Conservation (phyloP, 495 filamentous ascomycete species). For the Rhypophila decipiens region DNA sequence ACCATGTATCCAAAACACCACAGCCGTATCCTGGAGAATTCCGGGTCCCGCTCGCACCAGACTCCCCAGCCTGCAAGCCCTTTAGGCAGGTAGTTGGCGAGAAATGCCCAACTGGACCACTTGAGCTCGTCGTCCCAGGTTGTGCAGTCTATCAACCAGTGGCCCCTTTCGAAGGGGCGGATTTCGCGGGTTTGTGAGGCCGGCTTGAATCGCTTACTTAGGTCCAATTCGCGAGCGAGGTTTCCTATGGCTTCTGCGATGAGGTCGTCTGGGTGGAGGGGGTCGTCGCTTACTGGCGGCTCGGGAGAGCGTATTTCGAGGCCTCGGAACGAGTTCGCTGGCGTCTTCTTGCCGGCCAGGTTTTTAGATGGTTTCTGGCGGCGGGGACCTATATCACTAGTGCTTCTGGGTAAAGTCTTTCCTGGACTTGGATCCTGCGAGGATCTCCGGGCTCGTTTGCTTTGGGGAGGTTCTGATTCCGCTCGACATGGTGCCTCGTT, state of each 20-base stretch:
- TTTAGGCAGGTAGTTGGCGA: constrained; percentile 51
- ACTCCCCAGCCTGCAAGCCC: constrained; percentile 65
- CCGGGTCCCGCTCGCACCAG: constrained; percentile 31
- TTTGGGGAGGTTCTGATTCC: constrained; percentile 31
- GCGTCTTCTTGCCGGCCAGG: background rate
- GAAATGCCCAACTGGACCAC: constrained; percentile 53
- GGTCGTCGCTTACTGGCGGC: constrained; percentile 15
- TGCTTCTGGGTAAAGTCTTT: constrained; percentile 17
- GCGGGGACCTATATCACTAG: constrained; percentile 34
- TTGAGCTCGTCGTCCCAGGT: constrained; percentile 35
- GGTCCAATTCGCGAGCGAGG: constrained; percentile 46
- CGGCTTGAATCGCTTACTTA: constrained; percentile 46
- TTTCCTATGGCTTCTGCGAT: constrained; percentile 51
- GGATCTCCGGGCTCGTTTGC: constrained; percentile 18
- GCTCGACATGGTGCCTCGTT: constrained; percentile 14
- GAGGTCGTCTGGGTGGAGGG: constrained; percentile 21
- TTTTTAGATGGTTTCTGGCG: constrained; percentile 4
- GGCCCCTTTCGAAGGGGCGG: constrained; percentile 55
- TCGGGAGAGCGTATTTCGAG: constrained; percentile 32
- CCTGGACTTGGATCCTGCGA: constrained; percentile 2
- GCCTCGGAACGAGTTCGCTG: background rate
- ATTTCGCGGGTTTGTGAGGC: constrained; percentile 42
- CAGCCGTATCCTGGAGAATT: constrained; percentile 40
- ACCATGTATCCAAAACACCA: constrained; percentile 64
- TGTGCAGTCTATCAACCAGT: constrained; percentile 55